These are phyloP conservation scores for Cutaneotrichosporon spelunceum DNA, from an alignment of 1,284 basidiomycete genomes.

Conservation along the genomic window DNA sequence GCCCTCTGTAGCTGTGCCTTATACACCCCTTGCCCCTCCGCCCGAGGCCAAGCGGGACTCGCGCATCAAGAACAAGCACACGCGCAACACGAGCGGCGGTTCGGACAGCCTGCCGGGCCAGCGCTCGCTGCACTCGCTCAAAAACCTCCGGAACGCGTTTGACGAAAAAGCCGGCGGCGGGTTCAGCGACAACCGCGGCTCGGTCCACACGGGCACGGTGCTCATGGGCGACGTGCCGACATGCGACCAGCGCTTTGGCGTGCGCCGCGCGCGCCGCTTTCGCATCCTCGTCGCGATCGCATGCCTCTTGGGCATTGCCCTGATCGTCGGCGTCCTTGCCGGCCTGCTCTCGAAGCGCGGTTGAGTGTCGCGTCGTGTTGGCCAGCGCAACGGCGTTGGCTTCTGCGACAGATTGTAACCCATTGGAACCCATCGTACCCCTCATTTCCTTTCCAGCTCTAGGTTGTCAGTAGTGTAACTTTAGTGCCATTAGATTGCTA, in stretches of 20 bases:
- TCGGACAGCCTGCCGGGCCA: neutral
- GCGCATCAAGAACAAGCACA: neutral
- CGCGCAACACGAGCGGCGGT: neutral
- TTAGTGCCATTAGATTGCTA: neutral
- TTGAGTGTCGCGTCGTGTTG: too few relatives aligned
- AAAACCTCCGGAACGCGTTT: constrained; percentile 9
- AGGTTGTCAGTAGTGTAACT: constrained; percentile 5
- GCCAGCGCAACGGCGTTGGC: too few relatives aligned
- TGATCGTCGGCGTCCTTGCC: constrained; percentile 31
- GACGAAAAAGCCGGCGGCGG: constrained; percentile 8
- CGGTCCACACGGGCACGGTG: constrained; percentile 1
- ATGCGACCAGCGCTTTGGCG: constrained; percentile 10
- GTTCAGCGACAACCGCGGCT: neutral
- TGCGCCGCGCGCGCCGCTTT: constrained; percentile 2
- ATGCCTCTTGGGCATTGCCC: constrained; percentile 22
- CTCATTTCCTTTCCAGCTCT: neutral
- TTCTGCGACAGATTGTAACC: constrained; percentile 2
- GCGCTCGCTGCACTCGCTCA: constrained; percentile 9
- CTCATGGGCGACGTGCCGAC: constrained; percentile 18
- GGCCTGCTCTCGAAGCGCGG: too few relatives aligned
- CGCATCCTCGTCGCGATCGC: constrained; percentile 15
- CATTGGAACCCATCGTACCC: neutral
- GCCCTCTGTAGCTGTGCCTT: constrained; percentile 20
- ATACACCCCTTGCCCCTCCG: constrained; percentile 16
- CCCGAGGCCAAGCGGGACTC: constrained; percentile 4